phyloP scores from a whole-genome alignment of 805 yeast genomes.

The Lipomyces starkeyi region DNA sequence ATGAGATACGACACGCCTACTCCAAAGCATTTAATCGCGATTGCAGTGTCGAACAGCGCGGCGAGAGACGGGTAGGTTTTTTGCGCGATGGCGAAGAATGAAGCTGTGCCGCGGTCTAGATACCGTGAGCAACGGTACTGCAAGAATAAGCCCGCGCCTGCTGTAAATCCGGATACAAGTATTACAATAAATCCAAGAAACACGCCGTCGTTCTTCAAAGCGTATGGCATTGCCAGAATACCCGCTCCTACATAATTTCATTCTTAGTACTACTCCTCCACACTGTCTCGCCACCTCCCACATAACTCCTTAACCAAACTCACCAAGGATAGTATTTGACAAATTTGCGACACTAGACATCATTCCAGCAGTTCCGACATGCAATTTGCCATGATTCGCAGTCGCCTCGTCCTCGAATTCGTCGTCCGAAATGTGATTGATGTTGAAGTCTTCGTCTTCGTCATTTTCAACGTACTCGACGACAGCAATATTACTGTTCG shows the following conservation, averaged over 20 bases:
- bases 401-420: constrained; percentile 17
- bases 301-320: neutral
- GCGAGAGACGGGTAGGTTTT: constrained; percentile 73
- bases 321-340: constrained; percentile 62
- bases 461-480: constrained; percentile 37
- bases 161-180: constrained; percentile 64
- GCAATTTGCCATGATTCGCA: constrained; percentile 2
- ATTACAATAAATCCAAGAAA: constrained; percentile 61
- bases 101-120: constrained; percentile 65
- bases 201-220: constrained; percentile 68
- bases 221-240: constrained; percentile 74
- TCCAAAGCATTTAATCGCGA: constrained; percentile 79
- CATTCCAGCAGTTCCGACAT: constrained; percentile 30
- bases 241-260: constrained; percentile 66
- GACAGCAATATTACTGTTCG: constrained; percentile 8
- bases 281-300: too few relatives aligned
- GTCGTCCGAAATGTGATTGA: constrained; percentile 1
- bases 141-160: constrained; percentile 69
- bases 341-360: constrained; percentile 52
- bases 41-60: constrained; percentile 72
- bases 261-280: neutral
- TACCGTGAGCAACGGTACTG: constrained; percentile 64
- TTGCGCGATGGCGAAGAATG: constrained; percentile 69
- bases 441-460: constrained; percentile 31
- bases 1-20: constrained; percentile 77